These are phyloP conservation scores for Vigna nakashimae DNA, from an alignment of 306 rosid genomes.

Conservation along the genomic window DNA sequence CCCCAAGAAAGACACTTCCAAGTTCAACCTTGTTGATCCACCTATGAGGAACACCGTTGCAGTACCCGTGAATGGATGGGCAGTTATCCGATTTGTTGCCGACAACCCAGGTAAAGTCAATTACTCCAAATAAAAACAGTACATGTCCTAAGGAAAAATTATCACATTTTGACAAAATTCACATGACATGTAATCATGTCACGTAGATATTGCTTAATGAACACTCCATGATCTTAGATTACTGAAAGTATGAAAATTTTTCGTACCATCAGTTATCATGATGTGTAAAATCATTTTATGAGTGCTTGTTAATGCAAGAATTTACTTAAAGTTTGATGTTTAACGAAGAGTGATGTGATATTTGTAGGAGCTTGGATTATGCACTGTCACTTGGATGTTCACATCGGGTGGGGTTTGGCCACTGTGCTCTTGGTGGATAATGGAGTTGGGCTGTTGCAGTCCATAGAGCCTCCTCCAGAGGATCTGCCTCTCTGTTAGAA, in stretches of 20 bases:
- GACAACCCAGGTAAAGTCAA: slow-evolving; percentile 84
- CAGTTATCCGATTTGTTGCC: slow-evolving; percentile 91
- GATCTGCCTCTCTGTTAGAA: slow-evolving; percentile 81
- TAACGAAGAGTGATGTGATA: slow-evolving; percentile 3
- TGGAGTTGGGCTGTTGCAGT: slow-evolving; percentile 73
- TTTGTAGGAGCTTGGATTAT: slow-evolving; percentile 79
- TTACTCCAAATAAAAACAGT: background rate
- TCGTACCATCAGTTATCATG: background rate
- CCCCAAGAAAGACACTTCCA: slow-evolving; percentile 62
- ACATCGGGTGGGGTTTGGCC: slow-evolving; percentile 90
- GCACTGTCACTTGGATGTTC: slow-evolving; percentile 99
- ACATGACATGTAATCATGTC: too few species aligned
- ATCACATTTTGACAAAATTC: background rate
- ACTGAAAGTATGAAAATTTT: background rate
- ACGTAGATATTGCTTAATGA: too few species aligned
- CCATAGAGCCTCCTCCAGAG: slow-evolving; percentile 77
- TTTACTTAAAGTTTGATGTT: background rate
- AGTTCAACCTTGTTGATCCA: slow-evolving; percentile 89
- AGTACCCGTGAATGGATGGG: slow-evolving; percentile 89
- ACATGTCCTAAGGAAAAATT: background rate
- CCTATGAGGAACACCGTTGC: slow-evolving; percentile 89
- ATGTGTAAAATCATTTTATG: background rate
- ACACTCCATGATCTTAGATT: too few species aligned
- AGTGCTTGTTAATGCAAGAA: background rate
- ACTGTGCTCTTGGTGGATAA: slow-evolving; percentile 86